These are phyloP conservation scores for Mortierella sp. DNA, from an alignment of 371 early-diverging fungal species.

Conservation along the genomic window DNA sequence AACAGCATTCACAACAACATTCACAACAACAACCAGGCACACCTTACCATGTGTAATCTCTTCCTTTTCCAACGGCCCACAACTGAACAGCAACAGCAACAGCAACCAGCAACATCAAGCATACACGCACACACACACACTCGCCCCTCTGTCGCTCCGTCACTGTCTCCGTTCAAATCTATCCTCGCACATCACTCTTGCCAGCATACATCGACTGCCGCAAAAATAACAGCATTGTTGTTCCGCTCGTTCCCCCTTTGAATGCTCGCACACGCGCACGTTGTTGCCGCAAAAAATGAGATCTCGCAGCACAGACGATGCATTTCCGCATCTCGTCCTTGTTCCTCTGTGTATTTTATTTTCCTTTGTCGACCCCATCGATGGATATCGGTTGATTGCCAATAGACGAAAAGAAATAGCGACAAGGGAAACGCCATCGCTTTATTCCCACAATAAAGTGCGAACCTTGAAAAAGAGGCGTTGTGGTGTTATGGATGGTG, in stretches of 20 bases:
- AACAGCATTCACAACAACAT: neutral
- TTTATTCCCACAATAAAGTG: neutral
- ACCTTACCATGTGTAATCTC: neutral
- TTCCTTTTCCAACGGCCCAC: no score
- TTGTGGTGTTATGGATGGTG: neutral
- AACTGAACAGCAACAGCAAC: neutral
- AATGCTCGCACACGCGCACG: neutral
- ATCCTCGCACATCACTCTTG: neutral
- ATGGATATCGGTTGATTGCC: neutral
- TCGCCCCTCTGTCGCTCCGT: neutral
- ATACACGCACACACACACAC: neutral
- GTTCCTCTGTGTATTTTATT: no score
- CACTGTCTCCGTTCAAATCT: neutral
- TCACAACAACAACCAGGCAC: neutral
- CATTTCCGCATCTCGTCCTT: neutral
- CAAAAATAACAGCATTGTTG: neutral
- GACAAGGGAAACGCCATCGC: neutral
- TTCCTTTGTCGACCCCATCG: neutral
- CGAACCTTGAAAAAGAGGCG: neutral
- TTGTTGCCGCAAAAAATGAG: neutral
- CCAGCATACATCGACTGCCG: neutral
- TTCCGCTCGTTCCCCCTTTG: neutral
- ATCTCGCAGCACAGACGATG: neutral
- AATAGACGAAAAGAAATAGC: neutral
- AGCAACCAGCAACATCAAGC: no score